phyloP scores from a whole-genome alignment of 352 stramenopile genomes.

The Phytophthora megakarya region DNA sequence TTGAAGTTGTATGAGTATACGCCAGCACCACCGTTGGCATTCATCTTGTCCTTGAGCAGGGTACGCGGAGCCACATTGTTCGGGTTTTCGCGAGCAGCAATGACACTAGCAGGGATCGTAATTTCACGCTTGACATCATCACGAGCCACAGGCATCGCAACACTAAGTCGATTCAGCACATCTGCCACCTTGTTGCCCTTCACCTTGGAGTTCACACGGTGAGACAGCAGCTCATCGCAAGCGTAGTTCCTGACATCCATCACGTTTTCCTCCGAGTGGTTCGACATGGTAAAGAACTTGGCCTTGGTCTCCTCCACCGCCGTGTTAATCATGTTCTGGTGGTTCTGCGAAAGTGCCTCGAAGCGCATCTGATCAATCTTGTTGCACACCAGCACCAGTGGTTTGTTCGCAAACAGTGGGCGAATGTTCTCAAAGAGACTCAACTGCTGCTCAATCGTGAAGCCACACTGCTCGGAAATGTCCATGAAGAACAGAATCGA shows the following conservation, averaged over 20 bases:
- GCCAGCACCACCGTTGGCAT: slow-evolving; percentile 96
- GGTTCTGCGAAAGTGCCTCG: slow-evolving; percentile 81
- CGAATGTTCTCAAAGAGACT: slow-evolving; percentile 98
- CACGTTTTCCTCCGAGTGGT: slow-evolving; percentile 97
- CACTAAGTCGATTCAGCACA: slow-evolving; percentile 96
- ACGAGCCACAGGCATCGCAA: slow-evolving; percentile 94
- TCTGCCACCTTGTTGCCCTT: slow-evolving; percentile 96
- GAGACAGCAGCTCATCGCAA: slow-evolving; percentile 95
- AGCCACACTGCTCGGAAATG: slow-evolving; percentile 99
- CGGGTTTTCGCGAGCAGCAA: slow-evolving; percentile 74
- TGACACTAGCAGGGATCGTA: slow-evolving; percentile 94
- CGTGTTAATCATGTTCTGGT: slow-evolving; percentile 84
- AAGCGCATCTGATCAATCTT: slow-evolving; percentile 98
- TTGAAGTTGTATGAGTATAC: slow-evolving; percentile 98
- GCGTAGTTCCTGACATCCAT: slow-evolving; percentile 94
- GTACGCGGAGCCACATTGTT: slow-evolving; percentile 44
- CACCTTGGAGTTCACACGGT: slow-evolving; percentile 95
- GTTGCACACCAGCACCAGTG: slow-evolving; percentile 98
- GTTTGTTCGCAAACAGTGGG: slow-evolving; percentile 99
- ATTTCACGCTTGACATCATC: slow-evolving; percentile 92
- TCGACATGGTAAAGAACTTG: slow-evolving; percentile 98
- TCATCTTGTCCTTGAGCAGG: slow-evolving; percentile 89
- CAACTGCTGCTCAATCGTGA: slow-evolving; percentile 98
- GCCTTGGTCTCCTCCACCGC: slow-evolving; percentile 78
- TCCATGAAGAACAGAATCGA: slow-evolving; percentile 99